phyloP scores from a whole-genome alignment of 495 filamentous ascomycete genomes.

The Tuber brumale region DNA sequence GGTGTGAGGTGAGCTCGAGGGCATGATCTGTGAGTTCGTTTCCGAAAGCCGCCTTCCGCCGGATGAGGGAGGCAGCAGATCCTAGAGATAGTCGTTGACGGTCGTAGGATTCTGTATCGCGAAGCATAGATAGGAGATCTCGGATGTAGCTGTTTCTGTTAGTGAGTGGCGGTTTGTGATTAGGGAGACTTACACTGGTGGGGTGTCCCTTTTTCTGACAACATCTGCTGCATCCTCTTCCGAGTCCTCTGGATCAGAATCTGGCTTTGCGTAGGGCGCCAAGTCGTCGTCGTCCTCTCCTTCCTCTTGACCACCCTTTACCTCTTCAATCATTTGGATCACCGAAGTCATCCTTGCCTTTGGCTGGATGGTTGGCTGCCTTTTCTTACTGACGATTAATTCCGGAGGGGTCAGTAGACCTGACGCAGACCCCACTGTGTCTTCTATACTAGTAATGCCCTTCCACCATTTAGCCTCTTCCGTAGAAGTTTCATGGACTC shows the following conservation, averaged over 20 bases:
- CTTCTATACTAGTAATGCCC: constrained; percentile 55
- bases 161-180: constrained; percentile 32
- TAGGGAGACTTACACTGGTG: constrained; percentile 61
- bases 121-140: constrained; percentile 70
- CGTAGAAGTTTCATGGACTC: constrained; percentile 68
- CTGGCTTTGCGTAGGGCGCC: constrained; percentile 77
- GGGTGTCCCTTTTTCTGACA: constrained; percentile 68
- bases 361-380: constrained; percentile 52
- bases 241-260: constrained; percentile 84
- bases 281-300: constrained; percentile 65
- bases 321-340: constrained; percentile 50
- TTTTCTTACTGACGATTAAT: constrained; percentile 21
- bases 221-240: constrained; percentile 87
- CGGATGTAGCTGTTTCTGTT: constrained; percentile 61
- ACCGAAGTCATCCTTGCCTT: constrained; percentile 46
- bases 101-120: constrained; percentile 77
- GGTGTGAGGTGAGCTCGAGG: constrained; percentile 66
- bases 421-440: constrained; percentile 57
- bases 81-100: constrained; percentile 70
- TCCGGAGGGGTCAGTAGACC: constrained; percentile 43
- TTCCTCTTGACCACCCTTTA: constrained; percentile 50
- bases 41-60: constrained; percentile 75
- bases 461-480: constrained; percentile 74
- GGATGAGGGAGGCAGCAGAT: constrained; percentile 71
- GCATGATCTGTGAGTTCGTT: constrained; percentile 78